A percentile compares a stretch with the other conserved stretches of the same genome.
phyloP scores from a whole-genome alignment of 2,329 filamentous ascomycete species.

The Penicillium sp. region DNA sequence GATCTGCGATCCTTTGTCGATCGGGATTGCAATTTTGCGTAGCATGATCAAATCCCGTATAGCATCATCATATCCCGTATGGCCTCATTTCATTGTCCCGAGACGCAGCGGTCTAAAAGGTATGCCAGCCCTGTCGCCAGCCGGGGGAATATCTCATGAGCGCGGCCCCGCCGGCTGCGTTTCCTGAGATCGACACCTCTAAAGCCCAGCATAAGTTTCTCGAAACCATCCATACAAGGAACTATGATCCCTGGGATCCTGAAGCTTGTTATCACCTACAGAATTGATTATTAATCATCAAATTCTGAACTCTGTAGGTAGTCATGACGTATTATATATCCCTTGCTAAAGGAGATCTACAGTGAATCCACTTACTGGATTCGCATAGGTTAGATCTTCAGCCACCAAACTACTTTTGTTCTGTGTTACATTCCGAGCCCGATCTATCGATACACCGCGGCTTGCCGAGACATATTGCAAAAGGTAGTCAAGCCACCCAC shows the following conservation, averaged over 20 bases:
- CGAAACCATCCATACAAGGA: neutral
- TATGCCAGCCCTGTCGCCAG: neutral
- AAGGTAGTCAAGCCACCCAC: neutral
- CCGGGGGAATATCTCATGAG: neutral
- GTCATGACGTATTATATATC: constrained; percentile 9
- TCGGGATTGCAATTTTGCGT: neutral
- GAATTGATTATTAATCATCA: neutral
- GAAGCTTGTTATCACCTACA: neutral
- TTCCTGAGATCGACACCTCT: neutral
- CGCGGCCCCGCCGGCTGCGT: neutral
- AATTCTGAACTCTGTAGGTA: neutral
- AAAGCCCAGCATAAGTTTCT: neutral
- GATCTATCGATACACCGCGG: neutral
- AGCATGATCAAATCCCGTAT: neutral
- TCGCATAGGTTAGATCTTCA: neutral
- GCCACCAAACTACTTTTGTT: neutral
- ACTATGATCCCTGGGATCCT: neutral
- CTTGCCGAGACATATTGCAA: neutral
- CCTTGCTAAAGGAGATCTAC: neutral
- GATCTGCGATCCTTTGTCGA: constrained; percentile 7
- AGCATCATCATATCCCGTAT: neutral
- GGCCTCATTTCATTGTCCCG: neutral
- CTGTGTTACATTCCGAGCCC: neutral
- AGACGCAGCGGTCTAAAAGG: neutral
- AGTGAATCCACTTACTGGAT: neutral